Evolutionary conservation across 176 grass and related monocot genomes (phyloP).

Genomic region (Oryza rufipogon): DNA sequence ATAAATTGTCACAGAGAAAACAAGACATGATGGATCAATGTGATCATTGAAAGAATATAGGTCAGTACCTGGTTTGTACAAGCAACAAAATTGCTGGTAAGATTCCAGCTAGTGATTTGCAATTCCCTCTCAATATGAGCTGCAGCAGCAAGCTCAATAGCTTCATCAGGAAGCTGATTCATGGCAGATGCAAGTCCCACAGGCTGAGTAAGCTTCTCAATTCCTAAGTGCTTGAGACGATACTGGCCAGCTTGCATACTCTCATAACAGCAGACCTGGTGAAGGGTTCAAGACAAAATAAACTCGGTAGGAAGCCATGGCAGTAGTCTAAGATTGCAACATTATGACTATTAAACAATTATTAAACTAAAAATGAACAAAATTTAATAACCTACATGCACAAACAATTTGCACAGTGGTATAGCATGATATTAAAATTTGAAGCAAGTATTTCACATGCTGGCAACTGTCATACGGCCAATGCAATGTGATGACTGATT

Average conservation of each 20-base stretch:
- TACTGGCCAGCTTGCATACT: constrained; percentile 92
- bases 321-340: constrained; percentile 16
- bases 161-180: constrained; percentile 90
- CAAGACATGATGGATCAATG: background rate
- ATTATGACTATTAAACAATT: constrained; percentile 2
- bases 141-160: constrained; percentile 91
- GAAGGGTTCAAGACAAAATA: constrained; percentile 7
- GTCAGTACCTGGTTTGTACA: constrained; percentile 82
- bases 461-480: background rate
- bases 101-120: constrained; percentile 93
- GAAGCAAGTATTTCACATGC: background rate
- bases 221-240: constrained; percentile 86
- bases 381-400: background rate
- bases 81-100: constrained; percentile 94
- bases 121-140: constrained; percentile 93
- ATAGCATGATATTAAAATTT: constrained; percentile 1
- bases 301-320: constrained; percentile 19
- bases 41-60: constrained; percentile 1
- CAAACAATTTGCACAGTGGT: background rate
- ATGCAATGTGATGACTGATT: constrained; percentile 20
- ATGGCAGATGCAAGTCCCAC: constrained; percentile 81
- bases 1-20: constrained; percentile 14
- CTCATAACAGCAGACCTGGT: constrained; percentile 92
- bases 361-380: constrained; percentile 22
- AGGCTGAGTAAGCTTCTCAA: constrained; percentile 70